Evolutionary conservation across 116 monocot species (phyloP), one percentile per base, ranked within the genome.

Genomic region (Cymodocea nodosa): DNA sequence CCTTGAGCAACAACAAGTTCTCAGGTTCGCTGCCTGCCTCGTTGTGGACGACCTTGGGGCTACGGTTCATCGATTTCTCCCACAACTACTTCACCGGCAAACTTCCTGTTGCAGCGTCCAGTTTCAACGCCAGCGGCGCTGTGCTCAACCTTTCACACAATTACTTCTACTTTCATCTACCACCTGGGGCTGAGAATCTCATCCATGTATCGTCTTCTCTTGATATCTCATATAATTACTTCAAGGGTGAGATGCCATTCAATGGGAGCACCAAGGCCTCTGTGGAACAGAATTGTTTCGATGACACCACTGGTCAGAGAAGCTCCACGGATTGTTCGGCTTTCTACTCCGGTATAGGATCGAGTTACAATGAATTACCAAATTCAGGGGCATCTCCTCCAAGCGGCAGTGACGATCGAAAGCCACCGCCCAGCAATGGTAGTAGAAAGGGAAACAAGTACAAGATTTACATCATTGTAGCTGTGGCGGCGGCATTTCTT

Each of bases 221-320:
- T 4, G 77, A 94, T 69, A 59, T 94, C 60, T 94, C 89, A 0
- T 70, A 24, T 10, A 94, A 94, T 35, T 94, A 86, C 53, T 87
- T 94, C 39, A 48, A 84, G 37, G 86, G 90, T 25, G 48, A 15
- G 0, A 63, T 53, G 9, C 77, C 80, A 4, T 23, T 71, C 19
- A 23, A 18, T 22, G 11, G 17, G n/a, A 53, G 17, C 4, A 50
- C 16, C 36, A 84, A 79, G 25, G 51, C 68, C 6, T 76, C 82
- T 8, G 60, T 85, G 53, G 73, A 23, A 13, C 37, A 15, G 19
- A 94, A 94, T 65, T 90, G 94, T 75, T 74, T 94, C 67, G 50
- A 18, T 7, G 72, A 87, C 55, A 68, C 52, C 17, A 54, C 74
- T 14, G 68, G 72, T 35, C 89, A 90, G 75, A 77, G 94, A 62